phyloP scores from a whole-genome alignment of 1,284 basidiomycete genomes.

The Mycena citricolor region DNA sequence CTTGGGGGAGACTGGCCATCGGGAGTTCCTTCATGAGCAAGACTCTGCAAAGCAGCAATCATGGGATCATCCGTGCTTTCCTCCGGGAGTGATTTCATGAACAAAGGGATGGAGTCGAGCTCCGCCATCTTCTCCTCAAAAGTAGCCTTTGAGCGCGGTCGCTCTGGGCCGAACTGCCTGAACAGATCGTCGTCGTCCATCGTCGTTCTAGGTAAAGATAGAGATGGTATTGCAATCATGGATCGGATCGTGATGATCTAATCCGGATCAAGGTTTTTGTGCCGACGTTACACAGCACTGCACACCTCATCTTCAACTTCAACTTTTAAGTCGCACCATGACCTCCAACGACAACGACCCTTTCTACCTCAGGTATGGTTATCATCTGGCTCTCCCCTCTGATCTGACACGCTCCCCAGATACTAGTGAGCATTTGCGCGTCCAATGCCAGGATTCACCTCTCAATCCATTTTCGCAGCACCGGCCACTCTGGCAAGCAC shows the following conservation, averaged over 20 bases:
- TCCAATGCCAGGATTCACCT: slow-evolving; percentile 5
- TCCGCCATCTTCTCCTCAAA: slow-evolving; percentile 49
- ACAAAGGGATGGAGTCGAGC: slow-evolving; percentile 74
- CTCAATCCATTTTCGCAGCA: slow-evolving; percentile 47
- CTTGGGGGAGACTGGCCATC: slow-evolving; percentile 75
- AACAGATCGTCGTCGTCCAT: no score
- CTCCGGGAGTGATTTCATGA: slow-evolving; percentile 87
- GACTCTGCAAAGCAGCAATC: slow-evolving; percentile 82
- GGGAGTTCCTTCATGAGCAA: slow-evolving; percentile 88
- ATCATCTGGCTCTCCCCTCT: slow-evolving; percentile 5
- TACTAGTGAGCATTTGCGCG: slow-evolving; percentile 69
- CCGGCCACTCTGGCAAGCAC: slow-evolving; percentile 93
- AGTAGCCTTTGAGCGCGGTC: slow-evolving; percentile 35
- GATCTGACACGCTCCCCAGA: slow-evolving; percentile 41
- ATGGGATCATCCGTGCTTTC: slow-evolving; percentile 63
- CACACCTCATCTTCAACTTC: not conserved
- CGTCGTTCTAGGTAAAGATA: no score
- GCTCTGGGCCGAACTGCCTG: slow-evolving; percentile 35
- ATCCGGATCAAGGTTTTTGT: no score
- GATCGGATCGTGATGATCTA: no score
- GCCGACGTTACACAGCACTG: not conserved
- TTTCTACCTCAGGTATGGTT: slow-evolving; percentile 78
- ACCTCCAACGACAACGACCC: slow-evolving; percentile 57
- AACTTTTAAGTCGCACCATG: slow-evolving; percentile 6
- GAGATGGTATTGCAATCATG: no score